These are phyloP conservation scores for Trametes cingulata DNA, from an alignment of 768 basidiomycete genomes.

Conservation along the genomic window DNA sequence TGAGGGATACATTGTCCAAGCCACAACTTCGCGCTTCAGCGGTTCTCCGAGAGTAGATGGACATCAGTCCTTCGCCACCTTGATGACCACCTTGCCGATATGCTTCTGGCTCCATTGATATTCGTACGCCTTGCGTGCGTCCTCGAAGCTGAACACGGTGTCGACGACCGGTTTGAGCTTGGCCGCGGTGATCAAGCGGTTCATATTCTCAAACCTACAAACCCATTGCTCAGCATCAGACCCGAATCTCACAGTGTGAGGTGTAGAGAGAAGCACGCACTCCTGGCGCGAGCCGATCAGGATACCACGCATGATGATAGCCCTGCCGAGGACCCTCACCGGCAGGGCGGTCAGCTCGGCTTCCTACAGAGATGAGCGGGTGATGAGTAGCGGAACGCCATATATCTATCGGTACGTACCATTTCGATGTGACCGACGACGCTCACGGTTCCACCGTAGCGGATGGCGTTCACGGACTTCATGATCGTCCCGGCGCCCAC, in stretches of 20 bases:
- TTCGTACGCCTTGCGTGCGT: slow-evolving; percentile 52
- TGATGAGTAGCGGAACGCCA: not conserved
- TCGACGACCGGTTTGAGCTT: slow-evolving; percentile 54
- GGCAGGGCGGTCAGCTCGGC: slow-evolving; percentile 24
- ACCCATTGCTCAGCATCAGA: slow-evolving; percentile 29
- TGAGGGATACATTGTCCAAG: no score
- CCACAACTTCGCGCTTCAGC: no score
- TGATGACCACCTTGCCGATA: slow-evolving; percentile 64
- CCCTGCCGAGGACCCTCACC: slow-evolving; percentile 20
- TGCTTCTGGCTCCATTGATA: slow-evolving; percentile 56
- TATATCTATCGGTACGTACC: slow-evolving; percentile 31
- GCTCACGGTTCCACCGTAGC: slow-evolving; percentile 46
- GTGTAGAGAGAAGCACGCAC: slow-evolving; percentile 34
- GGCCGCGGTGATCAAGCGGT: slow-evolving; percentile 45
- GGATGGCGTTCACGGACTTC: slow-evolving; percentile 43
- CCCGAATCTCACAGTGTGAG: slow-evolving; percentile 34
- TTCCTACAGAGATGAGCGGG: not conserved
- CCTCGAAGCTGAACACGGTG: slow-evolving; percentile 58
- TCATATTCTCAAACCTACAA: slow-evolving; percentile 54
- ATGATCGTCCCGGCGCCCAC: slow-evolving; percentile 53
- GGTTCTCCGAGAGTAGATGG: no score
- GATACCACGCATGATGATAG: slow-evolving; percentile 49
- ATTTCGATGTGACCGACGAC: slow-evolving; percentile 52
- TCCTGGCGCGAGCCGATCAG: slow-evolving; percentile 60
- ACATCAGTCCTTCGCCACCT: slow-evolving; percentile 35